Conservation (phyloP, 2,329 filamentous ascomycete genomes). For the Cytospora mali region DNA sequence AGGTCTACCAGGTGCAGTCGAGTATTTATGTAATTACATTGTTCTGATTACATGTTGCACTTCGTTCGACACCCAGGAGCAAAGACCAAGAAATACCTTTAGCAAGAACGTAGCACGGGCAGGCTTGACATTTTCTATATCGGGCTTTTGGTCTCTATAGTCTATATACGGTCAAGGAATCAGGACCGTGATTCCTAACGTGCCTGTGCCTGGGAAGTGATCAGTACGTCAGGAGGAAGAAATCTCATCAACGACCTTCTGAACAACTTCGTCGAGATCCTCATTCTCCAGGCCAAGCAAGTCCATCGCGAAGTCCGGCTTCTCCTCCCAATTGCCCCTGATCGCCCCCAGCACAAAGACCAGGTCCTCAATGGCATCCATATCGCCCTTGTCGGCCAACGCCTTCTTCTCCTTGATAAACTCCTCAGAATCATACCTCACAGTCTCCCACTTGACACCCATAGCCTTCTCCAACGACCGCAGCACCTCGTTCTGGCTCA, state of each 20-base stretch:
- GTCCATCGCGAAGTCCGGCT: slow-evolving; percentile 50
- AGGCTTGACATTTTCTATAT: not conserved
- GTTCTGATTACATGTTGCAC: too few species aligned
- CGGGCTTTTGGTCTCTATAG: not conserved
- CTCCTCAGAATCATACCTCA: slow-evolving; percentile 40
- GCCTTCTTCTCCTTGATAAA: slow-evolving; percentile 44
- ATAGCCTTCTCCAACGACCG: slow-evolving; percentile 39
- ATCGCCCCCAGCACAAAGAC: slow-evolving; percentile 53
- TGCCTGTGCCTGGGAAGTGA: slow-evolving; percentile 25
- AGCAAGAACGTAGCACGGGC: not conserved
- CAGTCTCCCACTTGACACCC: slow-evolving; percentile 36
- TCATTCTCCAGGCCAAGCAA: slow-evolving; percentile 50
- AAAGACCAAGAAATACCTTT: too few species aligned
- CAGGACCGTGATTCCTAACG: not conserved
- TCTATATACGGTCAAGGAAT: slow-evolving; percentile 46
- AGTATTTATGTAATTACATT: too few species aligned
- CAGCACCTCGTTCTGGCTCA: slow-evolving; percentile 42
- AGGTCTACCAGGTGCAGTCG: too few species aligned
- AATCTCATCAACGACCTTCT: slow-evolving; percentile 35
- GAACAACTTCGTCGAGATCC: slow-evolving; percentile 47
- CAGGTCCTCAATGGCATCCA: slow-evolving; percentile 47
- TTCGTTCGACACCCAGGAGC: too few species aligned
- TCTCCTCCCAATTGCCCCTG: slow-evolving; percentile 51
- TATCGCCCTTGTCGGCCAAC: slow-evolving; percentile 43
- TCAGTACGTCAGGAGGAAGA: not conserved